These are phyloP conservation scores for Dryas drummondii DNA, from an alignment of 306 rosid genomes.

Conservation along the genomic window DNA sequence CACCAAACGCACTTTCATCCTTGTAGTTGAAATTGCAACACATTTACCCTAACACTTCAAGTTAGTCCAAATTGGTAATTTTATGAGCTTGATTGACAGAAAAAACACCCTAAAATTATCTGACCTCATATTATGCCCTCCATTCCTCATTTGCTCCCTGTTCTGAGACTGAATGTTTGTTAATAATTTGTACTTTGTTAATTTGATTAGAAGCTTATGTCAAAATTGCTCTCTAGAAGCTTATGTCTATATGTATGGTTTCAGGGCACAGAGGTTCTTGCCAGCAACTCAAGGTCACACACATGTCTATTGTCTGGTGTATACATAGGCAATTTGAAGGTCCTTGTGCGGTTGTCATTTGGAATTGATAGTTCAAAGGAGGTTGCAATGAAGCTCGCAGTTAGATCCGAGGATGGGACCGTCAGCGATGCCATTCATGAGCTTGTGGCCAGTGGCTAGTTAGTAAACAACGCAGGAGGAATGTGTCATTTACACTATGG, in stretches of 20 bases:
- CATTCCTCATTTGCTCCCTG: not conserved
- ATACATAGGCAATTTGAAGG: slow-evolving; percentile 76
- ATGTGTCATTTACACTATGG: slow-evolving; percentile 28
- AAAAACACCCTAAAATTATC: no score
- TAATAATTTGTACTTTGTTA: no score
- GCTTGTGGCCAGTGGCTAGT: slow-evolving; percentile 91
- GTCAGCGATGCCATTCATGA: slow-evolving; percentile 87
- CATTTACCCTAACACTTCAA: not conserved
- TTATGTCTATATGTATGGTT: slow-evolving; percentile 25
- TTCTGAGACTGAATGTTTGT: not conserved
- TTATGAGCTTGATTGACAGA: no score
- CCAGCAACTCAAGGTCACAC: slow-evolving; percentile 94
- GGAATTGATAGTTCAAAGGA: slow-evolving; percentile 89
- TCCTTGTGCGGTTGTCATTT: slow-evolving; percentile 78
- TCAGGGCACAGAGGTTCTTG: slow-evolving; percentile 86
- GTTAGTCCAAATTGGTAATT: no score
- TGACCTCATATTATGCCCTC: no score
- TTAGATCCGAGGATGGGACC: slow-evolving; percentile 69
- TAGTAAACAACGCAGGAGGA: not conserved
- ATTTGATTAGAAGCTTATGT: no score
- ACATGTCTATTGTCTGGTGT: slow-evolving; percentile 78
- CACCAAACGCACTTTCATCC: not conserved
- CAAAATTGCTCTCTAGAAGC: no score
- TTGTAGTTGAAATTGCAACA: not conserved
- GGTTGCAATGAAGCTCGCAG: slow-evolving; percentile 92